Conservation (phyloP, 2,329 filamentous ascomycete genomes). For the Penicillium decumbens region DNA sequence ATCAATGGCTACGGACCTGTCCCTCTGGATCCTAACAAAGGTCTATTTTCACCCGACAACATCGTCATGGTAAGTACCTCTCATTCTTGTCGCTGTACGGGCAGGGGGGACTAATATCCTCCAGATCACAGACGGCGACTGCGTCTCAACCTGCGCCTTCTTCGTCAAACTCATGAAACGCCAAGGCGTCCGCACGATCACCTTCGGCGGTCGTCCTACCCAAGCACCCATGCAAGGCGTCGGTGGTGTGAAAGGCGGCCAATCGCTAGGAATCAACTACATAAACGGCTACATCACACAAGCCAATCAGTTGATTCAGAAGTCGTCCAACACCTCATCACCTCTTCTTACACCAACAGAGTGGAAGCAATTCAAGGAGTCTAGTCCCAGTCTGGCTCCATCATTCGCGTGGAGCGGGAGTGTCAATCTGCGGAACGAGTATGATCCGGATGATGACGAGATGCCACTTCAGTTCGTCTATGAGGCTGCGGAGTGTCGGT, state of each 20-base stretch:
- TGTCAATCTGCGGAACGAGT: slow-evolving; percentile 46
- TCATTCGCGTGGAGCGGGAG: slow-evolving; percentile 28
- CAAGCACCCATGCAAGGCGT: slow-evolving; percentile 56
- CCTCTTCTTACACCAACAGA: slow-evolving; percentile 16
- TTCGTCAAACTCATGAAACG: slow-evolving; percentile 54
- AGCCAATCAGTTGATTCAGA: slow-evolving; percentile 15
- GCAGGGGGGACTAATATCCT: neutral
- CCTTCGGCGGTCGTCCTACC: slow-evolving; percentile 56
- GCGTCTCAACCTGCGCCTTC: slow-evolving; percentile 57
- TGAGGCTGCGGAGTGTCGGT: slow-evolving; percentile 57
- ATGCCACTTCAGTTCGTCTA: slow-evolving; percentile 57
- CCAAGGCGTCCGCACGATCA: slow-evolving; percentile 53
- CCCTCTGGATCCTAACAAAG: slow-evolving; percentile 13
- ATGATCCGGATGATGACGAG: slow-evolving; percentile 42
- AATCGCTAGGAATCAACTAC: slow-evolving; percentile 27
- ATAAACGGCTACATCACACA: slow-evolving; percentile 24
- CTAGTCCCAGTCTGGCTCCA: slow-evolving; percentile 12
- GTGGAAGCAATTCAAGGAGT: slow-evolving; percentile 18
- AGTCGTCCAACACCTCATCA: slow-evolving; percentile 10
- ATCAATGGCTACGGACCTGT: slow-evolving; percentile 27
- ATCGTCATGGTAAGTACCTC: slow-evolving; percentile 28
- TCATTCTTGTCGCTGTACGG: neutral
- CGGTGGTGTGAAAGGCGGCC: slow-evolving; percentile 59
- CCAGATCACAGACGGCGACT: slow-evolving; percentile 53
- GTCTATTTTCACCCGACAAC: slow-evolving; percentile 32